Conservation (phyloP, 768 basidiomycete genomes). For the Fistulinella prunicolor region DNA sequence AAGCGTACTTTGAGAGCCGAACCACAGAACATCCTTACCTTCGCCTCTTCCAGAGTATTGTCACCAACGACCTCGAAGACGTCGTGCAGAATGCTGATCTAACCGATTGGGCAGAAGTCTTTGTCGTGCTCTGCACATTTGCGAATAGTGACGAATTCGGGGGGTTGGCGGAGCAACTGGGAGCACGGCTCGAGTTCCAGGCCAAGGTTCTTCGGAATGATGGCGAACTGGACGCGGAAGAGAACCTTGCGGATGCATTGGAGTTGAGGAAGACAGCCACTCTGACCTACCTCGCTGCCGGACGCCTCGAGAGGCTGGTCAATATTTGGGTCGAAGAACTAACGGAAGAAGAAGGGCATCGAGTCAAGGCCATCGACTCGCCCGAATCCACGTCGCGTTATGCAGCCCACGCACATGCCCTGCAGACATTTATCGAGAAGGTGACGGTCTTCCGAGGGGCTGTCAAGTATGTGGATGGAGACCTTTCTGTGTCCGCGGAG, state of each 20-base stretch:
- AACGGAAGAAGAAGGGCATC: conserved; percentile 71
- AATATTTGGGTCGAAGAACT: conserved; percentile 92
- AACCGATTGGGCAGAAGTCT: conserved; percentile 93
- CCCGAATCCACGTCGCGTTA: conserved; percentile 54
- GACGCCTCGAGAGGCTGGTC: conserved; percentile 81
- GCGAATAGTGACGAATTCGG: conserved; percentile 82
- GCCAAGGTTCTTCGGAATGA: conserved; percentile 58
- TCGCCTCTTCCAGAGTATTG: conserved; percentile 91
- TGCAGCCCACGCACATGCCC: conserved; percentile 76
- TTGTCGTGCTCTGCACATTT: conserved; percentile 95
- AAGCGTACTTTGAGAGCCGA: conserved; percentile 86
- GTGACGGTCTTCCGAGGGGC: conserved; percentile 92
- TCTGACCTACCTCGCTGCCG: conserved; percentile 89
- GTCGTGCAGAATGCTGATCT: conserved; percentile 96
- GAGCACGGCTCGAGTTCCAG: conserved; percentile 85
- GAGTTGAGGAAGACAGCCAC: conserved; percentile 84
- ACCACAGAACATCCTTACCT: conserved; percentile 80
- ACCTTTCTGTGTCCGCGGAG: conserved; percentile 45
- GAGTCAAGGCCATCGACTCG: conserved; percentile 40
- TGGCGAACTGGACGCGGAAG: conserved; percentile 38
- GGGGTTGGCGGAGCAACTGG: conserved; percentile 87
- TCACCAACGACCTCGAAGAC: conserved; percentile 87
- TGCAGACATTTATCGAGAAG: conserved; percentile 96
- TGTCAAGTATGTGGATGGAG: conserved; percentile 72
- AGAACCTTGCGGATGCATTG: conserved; percentile 32